Evolutionary conservation across 2,329 filamentous ascomycete genomes (phyloP), one percentile per base, ranked within the genome.

Genomic region (Lecanicillium sp.): DNA sequence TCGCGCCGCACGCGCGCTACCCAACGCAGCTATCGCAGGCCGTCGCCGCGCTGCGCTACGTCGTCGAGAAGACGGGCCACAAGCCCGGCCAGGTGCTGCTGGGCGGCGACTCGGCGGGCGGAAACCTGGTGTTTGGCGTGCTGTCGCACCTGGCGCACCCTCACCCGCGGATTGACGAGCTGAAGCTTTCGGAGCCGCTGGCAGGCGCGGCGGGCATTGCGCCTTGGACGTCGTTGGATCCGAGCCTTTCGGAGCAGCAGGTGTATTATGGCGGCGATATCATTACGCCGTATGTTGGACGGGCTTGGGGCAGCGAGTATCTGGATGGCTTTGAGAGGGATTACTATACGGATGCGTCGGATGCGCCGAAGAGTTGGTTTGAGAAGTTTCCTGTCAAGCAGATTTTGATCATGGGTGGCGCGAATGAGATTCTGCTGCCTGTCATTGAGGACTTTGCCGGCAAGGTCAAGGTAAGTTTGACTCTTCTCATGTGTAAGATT

Each of bases 31-130:
- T 50, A 13, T 44, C 25, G 7, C 49, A 51, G 33, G 43, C 44
- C 7, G 46, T 51, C 17, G 37, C 42, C 6, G 48, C 42, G 4
- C 38, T 51, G 22, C 44, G 47, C 18, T 44, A 49, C 30, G 35
- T 51, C 2, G 17, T 51, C 17, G 37, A 35, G 16, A 20, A 42
- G 7, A 43, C 43, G 3, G 28, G 36, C 13, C 45, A 40, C 2
- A 33, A 32, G 11, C 46, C 48, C 4, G 32, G 34, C 6, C 40
- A 42, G 16, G 41, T 50, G 3, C 33, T 49, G 7, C 36, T 50
- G 9, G 48, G 46, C 31, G 49, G 49, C 27, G 49, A 51, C 33
- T 51, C 49, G 2, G 49, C 49, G 1, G 49, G 49, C 30, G 49
- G 43, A 11, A 50, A 50, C 29, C 38, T 51, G 11, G 44, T 37